A percentile compares a stretch with the other conserved stretches of the same genome.
These are phyloP conservation scores for Fusarium hostae DNA, from an alignment of 2,329 filamentous ascomycete species.

Conservation along the genomic window DNA sequence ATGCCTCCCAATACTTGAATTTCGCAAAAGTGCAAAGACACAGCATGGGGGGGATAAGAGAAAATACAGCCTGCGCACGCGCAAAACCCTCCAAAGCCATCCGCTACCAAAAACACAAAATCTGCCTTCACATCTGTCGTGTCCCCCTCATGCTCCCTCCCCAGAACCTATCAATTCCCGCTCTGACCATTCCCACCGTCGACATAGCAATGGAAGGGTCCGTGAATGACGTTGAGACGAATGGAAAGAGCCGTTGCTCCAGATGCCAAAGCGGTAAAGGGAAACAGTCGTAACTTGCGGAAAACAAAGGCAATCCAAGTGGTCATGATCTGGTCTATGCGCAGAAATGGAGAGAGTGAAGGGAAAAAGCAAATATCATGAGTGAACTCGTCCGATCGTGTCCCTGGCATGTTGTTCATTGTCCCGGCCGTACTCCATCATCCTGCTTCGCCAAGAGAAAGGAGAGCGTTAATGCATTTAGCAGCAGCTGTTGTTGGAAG, in stretches of 20 bases:
- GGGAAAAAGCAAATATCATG: conserved; percentile 44
- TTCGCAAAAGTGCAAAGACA: conserved; percentile 3
- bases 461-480: conserved; percentile 61
- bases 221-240: conserved; percentile 25
- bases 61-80: conserved; percentile 40
- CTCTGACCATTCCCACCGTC: conserved; percentile 15
- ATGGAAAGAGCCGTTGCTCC: conserved; percentile 24
- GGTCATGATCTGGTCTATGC: conserved; percentile 53
- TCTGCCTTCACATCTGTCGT: conserved; percentile 29
- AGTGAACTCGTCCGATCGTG: conserved; percentile 48
- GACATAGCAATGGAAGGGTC: conserved; percentile 5
- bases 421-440: conserved; percentile 43
- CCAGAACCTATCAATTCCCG: conserved; percentile 16
- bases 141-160: conserved; percentile 18
- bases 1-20: conserved; percentile 10
- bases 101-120: conserved; percentile 24
- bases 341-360: conserved; percentile 44
- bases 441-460: conserved; percentile 44
- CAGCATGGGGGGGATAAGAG: conserved; percentile 20
- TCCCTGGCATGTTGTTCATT: conserved; percentile 43
- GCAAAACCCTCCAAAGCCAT: conserved; percentile 29
- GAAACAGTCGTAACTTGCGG: conserved; percentile 25
- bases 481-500: conserved; percentile 89
- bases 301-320: conserved; percentile 47
- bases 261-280: conserved; percentile 31